Base-by-base conservation (phyloP, 768 basidiomycete genomes). In the Leucosporidium scottii region DNA sequence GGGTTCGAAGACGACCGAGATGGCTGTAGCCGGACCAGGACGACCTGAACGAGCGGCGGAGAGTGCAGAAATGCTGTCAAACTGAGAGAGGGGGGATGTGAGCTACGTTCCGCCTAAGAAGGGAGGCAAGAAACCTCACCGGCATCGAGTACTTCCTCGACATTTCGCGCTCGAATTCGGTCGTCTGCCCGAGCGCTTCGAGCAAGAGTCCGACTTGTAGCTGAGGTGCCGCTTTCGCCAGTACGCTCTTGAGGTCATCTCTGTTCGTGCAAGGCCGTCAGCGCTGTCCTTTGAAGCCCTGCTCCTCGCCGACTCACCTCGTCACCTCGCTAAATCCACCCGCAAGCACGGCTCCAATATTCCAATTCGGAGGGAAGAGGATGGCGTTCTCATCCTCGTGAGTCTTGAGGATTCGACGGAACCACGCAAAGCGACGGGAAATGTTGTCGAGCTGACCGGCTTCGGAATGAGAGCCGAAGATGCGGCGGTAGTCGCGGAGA, bases 401-500 rank as follows among this genome's bases (percentile, higher is more conserved):
- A 8, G 84, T 85, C 65, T 87, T 85, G 27, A 99, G 79, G 36
- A 93, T 78, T 34, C 93, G 84, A 27, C 89, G 82, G 79, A 97
- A 98, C 93, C 93, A 99, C 6, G 93, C 91, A 73, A 91, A 98
- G 51, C 96, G 85, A 21, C 96, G 82, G 0, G 91, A 85, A 9
- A 96, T 83, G 71, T 99, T 99, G 80, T 99, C 96, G 56, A 99
- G 82, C 74, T 96, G 91, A 5, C 94, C 96, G 2, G 96, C 82
- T 78, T 98, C 96, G 70, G 96, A 93, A 8, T 86, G 87, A 10
- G 89, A 85, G 59, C 89, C 86, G 80, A 99, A 98, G 76, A 99
- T 93, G 27, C 93, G 87, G 17, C 93, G 87, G 77, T 98, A 99
- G 77, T 98, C 96, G 76, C 91, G 91, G 30, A 99, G 82, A 73